Evolutionary conservation across 441 rosid species (phyloP), one percentile per base, ranked within the genome.

Genomic region (Gossypium davidsonii): DNA sequence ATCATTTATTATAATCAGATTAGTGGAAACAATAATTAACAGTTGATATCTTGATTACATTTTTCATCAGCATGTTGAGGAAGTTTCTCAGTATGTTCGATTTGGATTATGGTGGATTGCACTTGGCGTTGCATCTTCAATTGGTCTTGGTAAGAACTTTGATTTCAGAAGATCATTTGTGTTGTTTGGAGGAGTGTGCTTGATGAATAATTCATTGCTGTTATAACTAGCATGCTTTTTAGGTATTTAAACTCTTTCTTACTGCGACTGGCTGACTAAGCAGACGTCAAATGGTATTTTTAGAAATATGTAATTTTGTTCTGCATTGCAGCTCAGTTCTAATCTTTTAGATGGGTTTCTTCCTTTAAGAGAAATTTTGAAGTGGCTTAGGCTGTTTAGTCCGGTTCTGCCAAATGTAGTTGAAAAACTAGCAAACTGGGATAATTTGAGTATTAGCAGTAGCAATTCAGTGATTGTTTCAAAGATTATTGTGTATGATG

Each of bases 51-150:
- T 23, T 71, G 25, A 44, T 7, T 39, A 3, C 1, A 12, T 58
- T 57, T 71, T 71, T 28, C 72, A 53, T 77, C 90, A 92, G 99
- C 97, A 91, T 77, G 71, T 93, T 23, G 91, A 89, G 70, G 97
- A 91, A 80, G 79, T 95, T 34, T 85, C 86, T 63, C 80, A 80
- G 44, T 95, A 91, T 77, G 63, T 80, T 14, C 87, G 81, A 25
- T 93, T 88, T 86, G 99, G 93, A 55, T 79, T 95, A 59, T 95
- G 99, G 99, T 95, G 99, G 99, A 60, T 87, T 18, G 90, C 93
- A 53, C 95, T 95, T 75, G 99, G 98, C 62, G 95, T 93, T 75
- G 99, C 99, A 74, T 95, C 99, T 74, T 95, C 99, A 44, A 95
- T 95, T 78, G 99, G 99, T 77, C 97, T 95, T 53, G 99, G 98